These are phyloP conservation scores for Ceratobasidium sp. DNA, from an alignment of 1,284 basidiomycete genomes.

Conservation along the genomic window DNA sequence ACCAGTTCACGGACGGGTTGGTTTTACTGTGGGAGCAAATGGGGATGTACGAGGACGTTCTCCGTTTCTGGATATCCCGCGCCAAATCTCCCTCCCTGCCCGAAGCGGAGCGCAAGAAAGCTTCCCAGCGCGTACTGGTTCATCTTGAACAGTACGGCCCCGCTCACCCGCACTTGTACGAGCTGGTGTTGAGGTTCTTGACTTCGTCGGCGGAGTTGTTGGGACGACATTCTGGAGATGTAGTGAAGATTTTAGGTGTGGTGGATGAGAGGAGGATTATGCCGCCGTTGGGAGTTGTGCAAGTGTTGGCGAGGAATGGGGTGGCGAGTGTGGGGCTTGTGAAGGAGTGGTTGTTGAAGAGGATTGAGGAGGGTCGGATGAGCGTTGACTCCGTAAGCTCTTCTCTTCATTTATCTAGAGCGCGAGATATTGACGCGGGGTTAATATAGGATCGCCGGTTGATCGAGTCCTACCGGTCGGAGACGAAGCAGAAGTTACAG, in stretches of 20 bases:
- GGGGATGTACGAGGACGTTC: slow-evolving; percentile 96
- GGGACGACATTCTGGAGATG: slow-evolving; percentile 75
- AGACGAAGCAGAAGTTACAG: slow-evolving; percentile 84
- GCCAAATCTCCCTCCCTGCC: slow-evolving; percentile 4
- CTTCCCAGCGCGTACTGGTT: slow-evolving; percentile 77
- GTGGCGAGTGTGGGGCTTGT: slow-evolving; percentile 92
- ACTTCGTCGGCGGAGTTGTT: slow-evolving; percentile 82
- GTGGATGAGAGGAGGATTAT: slow-evolving; percentile 87
- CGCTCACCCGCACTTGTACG: slow-evolving; percentile 82
- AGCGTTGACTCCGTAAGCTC: slow-evolving; percentile 82
- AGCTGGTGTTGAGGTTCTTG: slow-evolving; percentile 90
- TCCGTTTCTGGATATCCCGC: slow-evolving; percentile 89
- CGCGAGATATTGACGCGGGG: no score
- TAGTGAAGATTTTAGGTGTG: slow-evolving; percentile 77
- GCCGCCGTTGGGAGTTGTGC: slow-evolving; percentile 89
- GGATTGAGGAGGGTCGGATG: slow-evolving; percentile 79
- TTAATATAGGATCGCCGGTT: slow-evolving; percentile 81
- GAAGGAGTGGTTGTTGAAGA: slow-evolving; percentile 86
- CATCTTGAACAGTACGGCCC: slow-evolving; percentile 82
- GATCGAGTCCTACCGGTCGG: slow-evolving; percentile 86
- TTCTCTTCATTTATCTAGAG: not conserved
- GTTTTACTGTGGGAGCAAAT: slow-evolving; percentile 92
- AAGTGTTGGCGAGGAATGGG: slow-evolving; percentile 86
- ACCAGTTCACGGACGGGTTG: slow-evolving; percentile 84
- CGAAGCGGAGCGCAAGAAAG: slow-evolving; percentile 59